phyloP scores from a whole-genome alignment of 257 asterid species.

The Asclepias syriaca region DNA sequence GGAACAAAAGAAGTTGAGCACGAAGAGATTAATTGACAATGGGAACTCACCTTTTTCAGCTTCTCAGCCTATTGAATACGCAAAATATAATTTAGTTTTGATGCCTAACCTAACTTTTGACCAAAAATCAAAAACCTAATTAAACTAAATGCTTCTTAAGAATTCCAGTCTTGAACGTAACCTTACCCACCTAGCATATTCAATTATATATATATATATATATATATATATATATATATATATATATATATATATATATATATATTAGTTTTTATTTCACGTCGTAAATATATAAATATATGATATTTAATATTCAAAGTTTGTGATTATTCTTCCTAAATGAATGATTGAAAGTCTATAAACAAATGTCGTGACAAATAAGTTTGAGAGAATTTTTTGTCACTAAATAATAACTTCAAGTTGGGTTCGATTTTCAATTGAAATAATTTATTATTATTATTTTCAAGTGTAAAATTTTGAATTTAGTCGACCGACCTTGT shows the following conservation, averaged over 20 bases:
- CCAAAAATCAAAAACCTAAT: background rate
- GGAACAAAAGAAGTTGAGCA: too few relatives aligned
- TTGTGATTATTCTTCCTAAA: too few relatives aligned
- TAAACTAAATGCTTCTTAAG: background rate
- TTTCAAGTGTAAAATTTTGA: conserved; percentile 2
- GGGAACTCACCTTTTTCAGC: background rate
- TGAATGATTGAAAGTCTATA: too few relatives aligned
- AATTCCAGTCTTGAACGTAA: background rate
- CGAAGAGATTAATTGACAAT: too few relatives aligned
- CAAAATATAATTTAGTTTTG: background rate
- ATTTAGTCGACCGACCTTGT: background rate
- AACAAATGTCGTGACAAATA: background rate
- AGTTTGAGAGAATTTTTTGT: background rate
- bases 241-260: too few relatives aligned
- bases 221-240: too few relatives aligned
- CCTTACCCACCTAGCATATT: background rate
- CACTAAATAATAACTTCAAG: background rate
- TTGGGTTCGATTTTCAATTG: background rate
- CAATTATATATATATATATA: too few relatives aligned
- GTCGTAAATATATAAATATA: too few relatives aligned
- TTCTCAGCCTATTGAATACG: background rate
- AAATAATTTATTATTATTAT: background rate
- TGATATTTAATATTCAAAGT: too few relatives aligned
- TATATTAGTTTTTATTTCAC: too few relatives aligned
- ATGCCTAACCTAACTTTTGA: conserved; percentile 3